These are phyloP conservation scores for Tilletiopsis washingtonensis DNA, from an alignment of 1,284 basidiomycete genomes.

Conservation along the genomic window DNA sequence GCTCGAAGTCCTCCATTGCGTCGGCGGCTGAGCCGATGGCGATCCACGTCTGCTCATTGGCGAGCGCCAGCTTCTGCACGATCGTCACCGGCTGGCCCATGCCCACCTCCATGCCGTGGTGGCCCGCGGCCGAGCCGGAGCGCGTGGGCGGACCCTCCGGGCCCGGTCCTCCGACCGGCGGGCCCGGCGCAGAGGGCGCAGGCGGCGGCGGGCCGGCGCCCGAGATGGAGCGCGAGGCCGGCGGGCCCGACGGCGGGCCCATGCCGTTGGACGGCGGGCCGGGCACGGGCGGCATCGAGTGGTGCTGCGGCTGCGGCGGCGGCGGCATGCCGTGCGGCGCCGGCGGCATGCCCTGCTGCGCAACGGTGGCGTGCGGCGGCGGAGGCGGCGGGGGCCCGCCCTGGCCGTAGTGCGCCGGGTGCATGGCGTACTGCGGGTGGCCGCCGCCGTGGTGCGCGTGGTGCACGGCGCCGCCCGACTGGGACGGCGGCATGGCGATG, in stretches of 20 bases:
- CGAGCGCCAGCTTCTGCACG: constrained; percentile 34
- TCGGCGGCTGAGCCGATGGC: constrained; percentile 40
- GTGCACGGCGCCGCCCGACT: not conserved
- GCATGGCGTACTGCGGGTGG: not conserved
- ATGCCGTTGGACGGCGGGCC: not conserved
- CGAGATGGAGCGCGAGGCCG: not conserved
- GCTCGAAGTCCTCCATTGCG: constrained; percentile 43
- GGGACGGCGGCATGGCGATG: not conserved
- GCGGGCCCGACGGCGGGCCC: not conserved
- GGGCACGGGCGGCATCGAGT: not conserved
- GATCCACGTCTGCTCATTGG: constrained; percentile 42
- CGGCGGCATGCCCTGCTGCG: not conserved
- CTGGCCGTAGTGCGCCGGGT: not conserved
- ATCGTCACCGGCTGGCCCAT: constrained; percentile 1
- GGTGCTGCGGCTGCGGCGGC: not conserved
- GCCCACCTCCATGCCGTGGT: not conserved
- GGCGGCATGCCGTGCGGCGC: not conserved
- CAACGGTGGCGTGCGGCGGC: not conserved
- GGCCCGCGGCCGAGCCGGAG: not conserved
- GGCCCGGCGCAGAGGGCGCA: not conserved
- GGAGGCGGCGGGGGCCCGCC: not conserved
- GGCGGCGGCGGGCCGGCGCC: not conserved
- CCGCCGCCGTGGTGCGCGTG: not conserved
- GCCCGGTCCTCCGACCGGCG: not conserved
- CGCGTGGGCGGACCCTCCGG: not conserved